A percentile compares a stretch with the other conserved stretches of the same genome.
These are phyloP conservation scores for Argentina anserina DNA, from an alignment of 306 rosid species.

Conservation along the genomic window DNA sequence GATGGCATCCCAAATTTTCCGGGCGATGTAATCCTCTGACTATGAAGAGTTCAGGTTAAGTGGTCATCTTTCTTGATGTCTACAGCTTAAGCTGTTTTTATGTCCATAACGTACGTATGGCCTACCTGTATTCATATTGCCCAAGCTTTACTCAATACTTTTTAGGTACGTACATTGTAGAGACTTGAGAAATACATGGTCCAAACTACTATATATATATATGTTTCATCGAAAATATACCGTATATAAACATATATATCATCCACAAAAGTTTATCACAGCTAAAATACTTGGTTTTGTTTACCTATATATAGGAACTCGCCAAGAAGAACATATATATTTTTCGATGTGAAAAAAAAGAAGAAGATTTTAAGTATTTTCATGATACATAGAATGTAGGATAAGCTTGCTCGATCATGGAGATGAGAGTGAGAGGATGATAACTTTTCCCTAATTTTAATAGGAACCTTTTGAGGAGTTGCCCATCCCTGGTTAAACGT, in stretches of 20 bases:
- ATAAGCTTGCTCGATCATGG: constrained; percentile 15
- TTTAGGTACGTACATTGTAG: constrained; percentile 16
- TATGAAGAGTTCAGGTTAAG: constrained; percentile 1
- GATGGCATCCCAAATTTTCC: constrained; percentile 1
- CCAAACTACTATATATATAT: not conserved
- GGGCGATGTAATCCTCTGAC: not conserved
- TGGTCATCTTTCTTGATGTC: constrained; percentile 4
- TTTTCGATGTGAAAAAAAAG: not conserved
- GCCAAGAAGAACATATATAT: not conserved
- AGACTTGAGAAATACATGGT: constrained; percentile 13
- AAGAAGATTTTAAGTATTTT: no score
- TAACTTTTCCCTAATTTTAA: not conserved
- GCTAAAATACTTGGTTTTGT: not conserved
- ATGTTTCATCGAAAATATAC: no score
- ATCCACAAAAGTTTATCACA: not conserved
- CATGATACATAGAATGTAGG: constrained; percentile 1
- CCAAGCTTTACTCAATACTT: constrained; percentile 42
- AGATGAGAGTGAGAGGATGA: not conserved
- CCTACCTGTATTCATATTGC: constrained; percentile 39
- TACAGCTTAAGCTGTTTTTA: constrained; percentile 3
- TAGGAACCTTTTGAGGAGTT: constrained; percentile 25
- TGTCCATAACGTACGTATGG: constrained; percentile 30
- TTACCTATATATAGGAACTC: not conserved
- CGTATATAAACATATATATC: not conserved
- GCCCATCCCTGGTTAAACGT: constrained; percentile 44